Base-by-base conservation (phyloP, 2,329 filamentous ascomycete species). In the Aspergillus sp. region DNA sequence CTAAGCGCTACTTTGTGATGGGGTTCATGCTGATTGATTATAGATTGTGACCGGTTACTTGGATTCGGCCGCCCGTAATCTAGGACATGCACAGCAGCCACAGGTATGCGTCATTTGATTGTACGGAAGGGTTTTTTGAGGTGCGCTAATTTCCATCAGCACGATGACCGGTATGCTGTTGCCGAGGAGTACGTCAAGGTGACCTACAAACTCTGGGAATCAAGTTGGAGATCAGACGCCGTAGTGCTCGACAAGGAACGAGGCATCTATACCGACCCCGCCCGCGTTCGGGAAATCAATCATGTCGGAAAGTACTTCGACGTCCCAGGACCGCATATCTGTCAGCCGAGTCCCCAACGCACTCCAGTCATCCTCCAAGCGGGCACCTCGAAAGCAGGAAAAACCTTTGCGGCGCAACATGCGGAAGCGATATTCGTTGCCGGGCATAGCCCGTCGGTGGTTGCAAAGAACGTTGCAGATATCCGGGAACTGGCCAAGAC, bases 341-440 rank as follows among this genome's bases (percentile, higher is more conserved):
- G 82, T 51, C 80, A 88, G 47, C 86, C 86, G 0, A 81, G 80
- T 45, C 86, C 85, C 0, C 87, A 90, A 60, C 74, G 87, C 3
- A 88, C 86, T 1, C 87, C 87, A 0, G 75, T 89, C 2, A 78
- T 89, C 4, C 76, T 89, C 3, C 87, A 90, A 66, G 87, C 87
- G 0, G 87, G 87, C 0, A 87, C 86, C 0, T 87, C 83, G 0
- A 81, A 78, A 46, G 79, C 85, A 0, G 87, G 86, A 2, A 88
- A 86, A 66, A 68, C 72, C 0, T 89, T 90, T 59, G 86, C 85
- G 0, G 84, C 86, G 0, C 81, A 85, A 58, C 85, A 89, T 63
- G 87, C 87, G 0, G 87, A 90, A 62, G 86, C 81, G 2, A 86
- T 89, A 47, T 89, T 89, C 60, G 80, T 88, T 1, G 85, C 82